These are phyloP conservation scores for Calendula officinalis DNA, from an alignment of 129 eudicot species.

Conservation along the genomic window DNA sequence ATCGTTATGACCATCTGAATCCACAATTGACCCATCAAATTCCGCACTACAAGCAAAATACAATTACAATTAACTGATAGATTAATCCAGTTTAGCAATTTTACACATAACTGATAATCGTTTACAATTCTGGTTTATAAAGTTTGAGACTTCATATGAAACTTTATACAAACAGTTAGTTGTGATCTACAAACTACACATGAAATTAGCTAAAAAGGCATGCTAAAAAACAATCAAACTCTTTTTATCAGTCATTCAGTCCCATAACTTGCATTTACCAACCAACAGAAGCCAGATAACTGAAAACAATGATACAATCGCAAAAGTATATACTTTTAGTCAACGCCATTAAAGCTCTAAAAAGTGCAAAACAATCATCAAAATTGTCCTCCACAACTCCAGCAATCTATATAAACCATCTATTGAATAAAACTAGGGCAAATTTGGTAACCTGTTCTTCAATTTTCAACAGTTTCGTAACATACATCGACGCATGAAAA, in stretches of 20 bases:
- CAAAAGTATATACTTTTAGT: neutral
- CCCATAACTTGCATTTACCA: slow-evolving; percentile 4
- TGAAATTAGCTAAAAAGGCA: too few species aligned
- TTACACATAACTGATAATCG: neutral
- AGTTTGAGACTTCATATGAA: neutral
- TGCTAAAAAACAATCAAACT: neutral
- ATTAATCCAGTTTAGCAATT: neutral
- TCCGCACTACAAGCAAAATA: slow-evolving; percentile 43
- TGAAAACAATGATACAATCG: slow-evolving; percentile 3
- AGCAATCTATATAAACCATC: neutral
- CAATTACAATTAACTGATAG: slow-evolving; percentile 1
- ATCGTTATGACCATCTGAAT: slow-evolving; percentile 49
- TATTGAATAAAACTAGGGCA: neutral
- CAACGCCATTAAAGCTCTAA: slow-evolving; percentile 16
- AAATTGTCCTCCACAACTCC: neutral
- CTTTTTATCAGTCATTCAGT: too few species aligned
- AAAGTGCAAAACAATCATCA: neutral
- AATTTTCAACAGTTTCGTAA: neutral
- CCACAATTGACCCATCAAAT: slow-evolving; percentile 58
- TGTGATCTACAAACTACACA: too few species aligned
- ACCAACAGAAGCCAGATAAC: slow-evolving; percentile 5
- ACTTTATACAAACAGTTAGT: slow-evolving; percentile 1
- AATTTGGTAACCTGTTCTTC: neutral
- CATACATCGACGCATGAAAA: neutral
- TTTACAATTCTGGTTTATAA: neutral